A percentile compares a stretch with the other conserved stretches of the same genome.
phyloP scores from a whole-genome alignment of 2,329 filamentous ascomycete genomes.

The Pseudogymnoascus sp. region DNA sequence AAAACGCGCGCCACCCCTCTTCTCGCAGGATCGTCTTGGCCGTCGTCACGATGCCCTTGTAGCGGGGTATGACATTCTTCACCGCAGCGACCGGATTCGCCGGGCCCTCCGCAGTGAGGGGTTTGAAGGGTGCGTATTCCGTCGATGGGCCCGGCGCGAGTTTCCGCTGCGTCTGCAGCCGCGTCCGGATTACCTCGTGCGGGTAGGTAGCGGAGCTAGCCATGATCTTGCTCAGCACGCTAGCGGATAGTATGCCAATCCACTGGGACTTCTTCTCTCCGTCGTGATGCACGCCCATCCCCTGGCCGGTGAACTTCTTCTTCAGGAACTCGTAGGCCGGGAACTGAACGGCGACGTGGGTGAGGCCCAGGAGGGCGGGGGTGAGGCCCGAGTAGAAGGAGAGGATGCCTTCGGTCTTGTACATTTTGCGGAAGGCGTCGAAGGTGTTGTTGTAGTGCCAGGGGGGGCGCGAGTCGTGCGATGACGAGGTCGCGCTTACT shows the following conservation, averaged over 20 bases:
- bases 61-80: constrained; percentile 38
- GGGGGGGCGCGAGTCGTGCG: constrained; percentile 51
- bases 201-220: constrained; percentile 95
- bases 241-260: constrained; percentile 77
- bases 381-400: constrained; percentile 95
- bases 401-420: constrained; percentile 73
- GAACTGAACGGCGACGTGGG: constrained; percentile 95
- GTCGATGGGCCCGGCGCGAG: constrained; percentile 39
- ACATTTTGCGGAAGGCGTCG: constrained; percentile 95
- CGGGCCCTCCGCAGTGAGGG: constrained; percentile 12
- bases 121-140: constrained; percentile 43
- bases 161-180: constrained; percentile 86
- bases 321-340: constrained; percentile 93
- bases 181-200: constrained; percentile 89
- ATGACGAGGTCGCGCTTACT: constrained; percentile 50
- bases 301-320: constrained; percentile 77
- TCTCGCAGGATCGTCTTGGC: constrained; percentile 78
- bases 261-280: constrained; percentile 61
- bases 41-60: constrained; percentile 73
- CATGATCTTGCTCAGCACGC: constrained; percentile 87
- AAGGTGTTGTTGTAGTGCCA: constrained; percentile 89
- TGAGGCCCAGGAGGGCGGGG: constrained; percentile 81
- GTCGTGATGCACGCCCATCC: constrained; percentile 62
- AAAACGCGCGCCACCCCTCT: constrained; percentile 94
- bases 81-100: constrained; percentile 24